Percentiles rank a stretch among this genome's conserved stretches.
These are phyloP conservation scores for Monilinia vaccinii-corymbosi DNA, from an alignment of 2,329 filamentous ascomycete genomes.

Conservation along the genomic window DNA sequence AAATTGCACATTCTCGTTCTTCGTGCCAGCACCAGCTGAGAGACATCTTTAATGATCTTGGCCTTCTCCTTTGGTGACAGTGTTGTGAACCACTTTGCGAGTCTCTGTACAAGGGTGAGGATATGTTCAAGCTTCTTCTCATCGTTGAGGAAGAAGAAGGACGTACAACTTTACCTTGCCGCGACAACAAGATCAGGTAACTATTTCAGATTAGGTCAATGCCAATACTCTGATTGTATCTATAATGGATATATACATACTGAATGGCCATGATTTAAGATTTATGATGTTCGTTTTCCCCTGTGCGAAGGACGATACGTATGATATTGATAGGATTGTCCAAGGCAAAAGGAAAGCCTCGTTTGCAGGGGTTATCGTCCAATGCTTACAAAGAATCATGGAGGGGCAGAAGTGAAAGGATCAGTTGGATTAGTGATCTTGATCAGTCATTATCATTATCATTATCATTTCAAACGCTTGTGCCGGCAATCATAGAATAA, in stretches of 20 bases:
- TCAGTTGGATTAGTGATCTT: not conserved
- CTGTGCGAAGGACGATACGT: not conserved
- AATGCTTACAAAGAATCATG: conserved; percentile 9
- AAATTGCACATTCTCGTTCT: conserved; percentile 99
- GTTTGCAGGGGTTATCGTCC: too few species aligned
- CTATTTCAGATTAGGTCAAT: conserved; percentile 38
- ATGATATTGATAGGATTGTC: not conserved
- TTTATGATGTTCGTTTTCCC: not conserved
- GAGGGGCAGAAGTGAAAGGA: conserved; percentile 2
- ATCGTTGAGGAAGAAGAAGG: conserved; percentile 16
- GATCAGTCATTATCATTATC: too few species aligned
- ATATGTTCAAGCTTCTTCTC: conserved; percentile 10
- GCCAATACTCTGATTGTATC: not conserved
- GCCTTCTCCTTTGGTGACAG: conserved; percentile 96
- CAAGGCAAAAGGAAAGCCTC: not conserved
- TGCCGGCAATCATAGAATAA: conserved; percentile 1
- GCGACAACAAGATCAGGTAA: conserved; percentile 93
- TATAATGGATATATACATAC: conserved; percentile 30
- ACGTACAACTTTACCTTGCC: conserved; percentile 98
- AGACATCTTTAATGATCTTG: conserved; percentile 99
- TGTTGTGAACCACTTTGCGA: conserved; percentile 99
- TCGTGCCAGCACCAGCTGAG: conserved; percentile 89
- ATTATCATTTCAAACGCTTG: not conserved
- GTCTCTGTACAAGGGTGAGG: conserved; percentile 52
- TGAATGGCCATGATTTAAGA: conserved; percentile 39